Evolutionary conservation across 208 protist species (phyloP), one percentile per base, ranked within the genome.

Genomic region (Leishmania guyanensis): DNA sequence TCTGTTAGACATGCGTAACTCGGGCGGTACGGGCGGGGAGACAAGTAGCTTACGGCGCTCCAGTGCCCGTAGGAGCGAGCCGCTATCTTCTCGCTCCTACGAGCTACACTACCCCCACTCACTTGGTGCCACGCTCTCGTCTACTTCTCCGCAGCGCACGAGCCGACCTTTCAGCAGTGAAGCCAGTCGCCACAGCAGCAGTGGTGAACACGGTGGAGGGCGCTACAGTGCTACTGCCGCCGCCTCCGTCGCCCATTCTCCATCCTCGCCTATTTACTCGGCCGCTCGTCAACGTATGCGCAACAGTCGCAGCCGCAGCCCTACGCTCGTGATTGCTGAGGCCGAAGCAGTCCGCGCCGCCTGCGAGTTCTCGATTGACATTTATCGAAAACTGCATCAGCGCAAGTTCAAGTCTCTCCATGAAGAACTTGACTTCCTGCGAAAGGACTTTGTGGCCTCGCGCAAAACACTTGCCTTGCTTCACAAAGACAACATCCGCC

Each of bases 371-470:
- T 86, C 89, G 54, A 68, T 87, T 48, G 90, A 89, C 16, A 75
- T 81, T 51, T 94, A 96, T 83, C 83, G 81, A 29, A 80, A 79
- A 26, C 72, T 94, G 64, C 88, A 95, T 51, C 78, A 89, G 43
- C 88, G 88, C 50, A 78, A 86, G 43, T 97, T 97, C 81, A 79
- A 74, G 51, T 88, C 84, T 12, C n/a, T 80, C 26, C 80, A 89
- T 69, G 94, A 97, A 75, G 94, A 97, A 72, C 85, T 95, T 0
- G 81, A 88, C 36, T 91, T 93, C 76, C 71, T 97, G 36, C 92
- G 91, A n/a, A 78, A 81, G 26, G 86, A 91, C 78, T 90, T 91
- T 79, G 83, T 92, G 9, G 68, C 88, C 26, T 89, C 86, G 26
- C 90, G 91, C 8, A 86, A 90, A 50, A 94, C 88, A 43, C 78